Evolutionary conservation across 805 yeast genomes (phyloP).

Genomic region (Dipodascus geniculatus): DNA sequence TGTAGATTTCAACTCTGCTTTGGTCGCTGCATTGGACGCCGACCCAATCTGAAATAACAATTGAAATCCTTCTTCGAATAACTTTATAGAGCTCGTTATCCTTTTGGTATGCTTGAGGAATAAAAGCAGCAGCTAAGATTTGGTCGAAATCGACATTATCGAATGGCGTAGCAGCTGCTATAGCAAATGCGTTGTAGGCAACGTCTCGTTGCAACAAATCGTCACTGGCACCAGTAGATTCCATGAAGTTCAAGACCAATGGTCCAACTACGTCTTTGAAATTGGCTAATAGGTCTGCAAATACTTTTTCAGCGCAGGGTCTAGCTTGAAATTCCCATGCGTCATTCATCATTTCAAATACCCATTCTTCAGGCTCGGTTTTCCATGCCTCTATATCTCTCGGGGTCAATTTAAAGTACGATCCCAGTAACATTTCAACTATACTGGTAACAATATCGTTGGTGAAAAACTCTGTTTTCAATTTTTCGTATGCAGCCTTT

Average conservation of each 20-base stretch:
- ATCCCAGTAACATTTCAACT: constrained; percentile 54
- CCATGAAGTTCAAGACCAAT: constrained; percentile 43
- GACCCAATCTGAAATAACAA: constrained; percentile 74
- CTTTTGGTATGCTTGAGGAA: constrained; percentile 49
- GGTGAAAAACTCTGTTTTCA: constrained; percentile 47
- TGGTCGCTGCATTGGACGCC: constrained; percentile 49
- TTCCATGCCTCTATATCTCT: constrained; percentile 73
- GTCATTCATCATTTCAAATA: constrained; percentile 61
- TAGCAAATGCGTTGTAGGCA: constrained; percentile 69
- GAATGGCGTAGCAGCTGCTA: constrained; percentile 55
- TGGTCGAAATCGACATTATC: constrained; percentile 59
- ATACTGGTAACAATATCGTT: constrained; percentile 43
- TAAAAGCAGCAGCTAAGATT: constrained; percentile 43
- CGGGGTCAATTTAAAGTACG: constrained; percentile 66
- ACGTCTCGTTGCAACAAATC: constrained; percentile 67
- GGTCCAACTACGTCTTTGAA: constrained; percentile 46
- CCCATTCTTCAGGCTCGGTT: constrained; percentile 87
- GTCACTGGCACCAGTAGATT: constrained; percentile 23
- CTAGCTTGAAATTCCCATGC: constrained; percentile 78
- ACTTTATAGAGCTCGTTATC: constrained; percentile 44
- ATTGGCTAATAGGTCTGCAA: constrained; percentile 55
- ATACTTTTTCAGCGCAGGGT: constrained; percentile 80
- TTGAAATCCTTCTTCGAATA: constrained; percentile 63
- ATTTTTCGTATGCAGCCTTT: constrained; percentile 39
- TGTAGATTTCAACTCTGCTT: constrained; percentile 47